Conservation (phyloP, 2,329 filamentous ascomycete genomes). For the Trichophyton schoenleinii region DNA sequence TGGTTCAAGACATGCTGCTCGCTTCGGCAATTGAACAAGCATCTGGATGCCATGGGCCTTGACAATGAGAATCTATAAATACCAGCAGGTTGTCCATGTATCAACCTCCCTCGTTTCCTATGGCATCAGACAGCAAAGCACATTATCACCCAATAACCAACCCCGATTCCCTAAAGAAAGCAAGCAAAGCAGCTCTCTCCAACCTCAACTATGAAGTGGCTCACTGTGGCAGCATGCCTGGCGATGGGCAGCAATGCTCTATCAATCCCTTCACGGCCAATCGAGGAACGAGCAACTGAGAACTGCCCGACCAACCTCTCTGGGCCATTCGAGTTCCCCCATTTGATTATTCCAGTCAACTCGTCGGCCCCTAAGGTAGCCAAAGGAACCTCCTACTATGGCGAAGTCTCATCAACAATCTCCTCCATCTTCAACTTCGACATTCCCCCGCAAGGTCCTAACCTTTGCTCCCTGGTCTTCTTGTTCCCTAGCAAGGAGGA, state of each 20-base stretch:
- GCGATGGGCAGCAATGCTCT: constrained; percentile 8
- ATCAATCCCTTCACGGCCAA: constrained; percentile 4
- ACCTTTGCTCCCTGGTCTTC: constrained; percentile 51
- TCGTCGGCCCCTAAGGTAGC: constrained; percentile 40
- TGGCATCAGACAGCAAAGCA: neutral
- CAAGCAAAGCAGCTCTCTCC: neutral
- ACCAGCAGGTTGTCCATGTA: neutral
- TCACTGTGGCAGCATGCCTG: constrained; percentile 7
- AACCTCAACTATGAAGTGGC: constrained; percentile 8
- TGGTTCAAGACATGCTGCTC: constrained; percentile 1
- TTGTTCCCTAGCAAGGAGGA: constrained; percentile 46
- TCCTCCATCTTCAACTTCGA: constrained; percentile 59
- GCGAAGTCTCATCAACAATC: constrained; percentile 40
- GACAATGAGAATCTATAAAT: neutral
- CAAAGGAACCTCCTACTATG: constrained; percentile 44
- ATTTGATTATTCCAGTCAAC: constrained; percentile 51
- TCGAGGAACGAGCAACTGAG: constrained; percentile 4
- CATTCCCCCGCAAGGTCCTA: constrained; percentile 38
- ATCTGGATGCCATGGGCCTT: neutral
- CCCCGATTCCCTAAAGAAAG: neutral
- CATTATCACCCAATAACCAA: neutral
- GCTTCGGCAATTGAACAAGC: neutral
- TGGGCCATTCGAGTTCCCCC: constrained; percentile 44
- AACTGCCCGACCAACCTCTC: constrained; percentile 36
- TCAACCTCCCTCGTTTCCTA: neutral